phyloP scores from a whole-genome alignment of 2,329 filamentous ascomycete genomes.

The Fusarium burgessii region DNA sequence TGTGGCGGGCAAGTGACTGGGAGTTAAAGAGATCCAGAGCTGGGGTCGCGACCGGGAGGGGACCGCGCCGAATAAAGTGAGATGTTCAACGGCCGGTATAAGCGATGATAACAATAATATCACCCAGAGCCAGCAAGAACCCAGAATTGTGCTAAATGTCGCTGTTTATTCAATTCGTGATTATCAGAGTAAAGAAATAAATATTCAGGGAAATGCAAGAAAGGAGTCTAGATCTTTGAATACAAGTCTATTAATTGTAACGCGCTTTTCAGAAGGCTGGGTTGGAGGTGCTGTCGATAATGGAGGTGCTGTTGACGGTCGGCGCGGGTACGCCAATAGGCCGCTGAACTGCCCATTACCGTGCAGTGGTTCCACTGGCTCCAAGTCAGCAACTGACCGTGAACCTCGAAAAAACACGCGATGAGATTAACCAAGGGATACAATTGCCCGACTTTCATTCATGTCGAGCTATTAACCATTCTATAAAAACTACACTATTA shows the following conservation, averaged over 20 bases:
- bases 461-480: neutral
- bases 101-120: neutral
- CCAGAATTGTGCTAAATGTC: neutral
- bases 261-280: slow-evolving; percentile 37
- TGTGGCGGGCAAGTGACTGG: slow-evolving; percentile 23
- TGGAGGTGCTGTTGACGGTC: neutral
- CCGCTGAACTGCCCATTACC: slow-evolving; percentile 27
- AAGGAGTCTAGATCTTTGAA: slow-evolving; percentile 9
- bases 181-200: neutral
- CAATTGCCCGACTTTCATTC: neutral
- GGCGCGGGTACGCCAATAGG: slow-evolving; percentile 9
- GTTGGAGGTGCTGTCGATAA: slow-evolving; percentile 12
- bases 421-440: neutral
- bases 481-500: neutral
- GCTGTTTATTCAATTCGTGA: neutral
- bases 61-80: slow-evolving; percentile 13
- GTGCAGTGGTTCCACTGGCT: slow-evolving; percentile 4
- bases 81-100: neutral
- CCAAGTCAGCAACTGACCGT: neutral
- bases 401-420: neutral
- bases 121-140: neutral
- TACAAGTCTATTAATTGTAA: slow-evolving; percentile 19
- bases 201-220: slow-evolving; percentile 4
- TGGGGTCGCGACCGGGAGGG: slow-evolving; percentile 37
- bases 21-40: slow-evolving; percentile 30